A percentile compares a stretch with the other conserved stretches of the same genome.
phyloP scores from a whole-genome alignment of 208 protist species.

The Crithidia fasciculata region DNA sequence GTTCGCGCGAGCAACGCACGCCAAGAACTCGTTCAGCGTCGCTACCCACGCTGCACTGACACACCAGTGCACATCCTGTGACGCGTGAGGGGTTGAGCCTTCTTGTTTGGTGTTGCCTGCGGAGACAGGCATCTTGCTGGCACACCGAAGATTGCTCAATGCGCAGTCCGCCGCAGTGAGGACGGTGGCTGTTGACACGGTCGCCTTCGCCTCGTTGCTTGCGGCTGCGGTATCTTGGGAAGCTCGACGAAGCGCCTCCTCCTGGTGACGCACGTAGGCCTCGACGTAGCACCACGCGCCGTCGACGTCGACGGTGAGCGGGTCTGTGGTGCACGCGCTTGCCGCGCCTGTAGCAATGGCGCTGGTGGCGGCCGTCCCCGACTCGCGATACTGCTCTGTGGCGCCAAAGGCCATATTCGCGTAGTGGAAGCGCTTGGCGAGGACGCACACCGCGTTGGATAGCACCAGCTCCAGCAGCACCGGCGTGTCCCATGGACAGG shows the following conservation, averaged over 20 bases:
- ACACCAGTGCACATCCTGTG: constrained; percentile 37
- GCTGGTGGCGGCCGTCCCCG: background rate
- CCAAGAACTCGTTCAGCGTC: constrained; percentile 37
- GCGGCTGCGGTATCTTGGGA: background rate
- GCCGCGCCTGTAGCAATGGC: constrained; percentile 7
- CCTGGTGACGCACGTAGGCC: constrained; percentile 38
- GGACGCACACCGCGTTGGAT: constrained; percentile 63
- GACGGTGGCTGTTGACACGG: background rate
- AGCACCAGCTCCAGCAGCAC: constrained; percentile 61
- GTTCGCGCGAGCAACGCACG: background rate
- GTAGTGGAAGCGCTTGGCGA: constrained; percentile 55
- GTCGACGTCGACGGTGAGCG: constrained; percentile 42
- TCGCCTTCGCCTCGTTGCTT: no score
- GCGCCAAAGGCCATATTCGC: constrained; percentile 31
- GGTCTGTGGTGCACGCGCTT: constrained; percentile 22
- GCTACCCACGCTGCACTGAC: constrained; percentile 32
- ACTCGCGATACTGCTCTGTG: constrained; percentile 27
- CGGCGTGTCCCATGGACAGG: constrained; percentile 38
- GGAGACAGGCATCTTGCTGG: background rate
- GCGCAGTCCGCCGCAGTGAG: constrained; percentile 24
- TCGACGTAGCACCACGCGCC: constrained; percentile 49
- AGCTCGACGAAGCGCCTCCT: background rate
- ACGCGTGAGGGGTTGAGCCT: background rate
- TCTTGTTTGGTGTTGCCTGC: background rate
- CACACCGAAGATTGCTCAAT: background rate